A percentile compares a stretch with the other conserved stretches of the same genome.
These are phyloP conservation scores for Heliophila coronopifolia DNA, from an alignment of 441 rosid species.

Conservation along the genomic window DNA sequence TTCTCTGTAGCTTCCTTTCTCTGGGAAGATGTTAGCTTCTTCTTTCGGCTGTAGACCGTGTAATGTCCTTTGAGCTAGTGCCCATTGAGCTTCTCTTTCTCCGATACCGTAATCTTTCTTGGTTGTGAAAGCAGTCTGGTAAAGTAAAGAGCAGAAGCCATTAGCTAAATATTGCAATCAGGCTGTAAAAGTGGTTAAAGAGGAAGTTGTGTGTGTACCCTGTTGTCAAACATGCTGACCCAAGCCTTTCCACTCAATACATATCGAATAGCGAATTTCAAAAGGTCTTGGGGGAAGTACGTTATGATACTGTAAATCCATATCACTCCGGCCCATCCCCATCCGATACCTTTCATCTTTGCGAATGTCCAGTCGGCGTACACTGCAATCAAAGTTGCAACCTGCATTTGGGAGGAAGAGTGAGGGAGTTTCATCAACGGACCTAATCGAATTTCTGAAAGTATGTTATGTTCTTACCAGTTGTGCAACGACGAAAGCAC, in stretches of 20 bases:
- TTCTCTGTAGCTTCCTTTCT: slow-evolving; percentile 70
- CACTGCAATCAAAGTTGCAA: slow-evolving; percentile 68
- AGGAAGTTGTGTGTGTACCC: slow-evolving; percentile 47
- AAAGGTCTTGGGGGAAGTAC: slow-evolving; percentile 68
- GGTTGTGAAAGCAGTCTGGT: slow-evolving; percentile 79
- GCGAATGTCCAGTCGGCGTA: slow-evolving; percentile 87
- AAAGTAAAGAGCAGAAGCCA: neutral
- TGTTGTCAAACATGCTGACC: slow-evolving; percentile 77
- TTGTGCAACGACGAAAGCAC: slow-evolving; percentile 66
- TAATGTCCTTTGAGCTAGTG: slow-evolving; percentile 80
- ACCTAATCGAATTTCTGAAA: too few species aligned
- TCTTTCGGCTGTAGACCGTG: slow-evolving; percentile 88
- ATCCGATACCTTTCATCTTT: slow-evolving; percentile 55
- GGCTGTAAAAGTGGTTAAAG: too few species aligned
- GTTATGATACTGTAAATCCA: slow-evolving; percentile 67
- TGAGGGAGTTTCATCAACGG: too few species aligned
- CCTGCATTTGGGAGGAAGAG: too few species aligned
- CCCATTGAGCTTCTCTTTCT: slow-evolving; percentile 96
- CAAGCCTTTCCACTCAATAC: slow-evolving; percentile 75
- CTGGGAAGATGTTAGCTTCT: slow-evolving; percentile 38
- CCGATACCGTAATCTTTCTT: slow-evolving; percentile 92
- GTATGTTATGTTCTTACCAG: slow-evolving; percentile 38
- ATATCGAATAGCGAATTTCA: slow-evolving; percentile 68
- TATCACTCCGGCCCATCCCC: slow-evolving; percentile 94
- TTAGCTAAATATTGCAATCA: too few species aligned